Percentiles rank a stretch among this genome's conserved stretches.
phyloP scores from a whole-genome alignment of 2,329 filamentous ascomycete genomes.

The Cercospora sesami region DNA sequence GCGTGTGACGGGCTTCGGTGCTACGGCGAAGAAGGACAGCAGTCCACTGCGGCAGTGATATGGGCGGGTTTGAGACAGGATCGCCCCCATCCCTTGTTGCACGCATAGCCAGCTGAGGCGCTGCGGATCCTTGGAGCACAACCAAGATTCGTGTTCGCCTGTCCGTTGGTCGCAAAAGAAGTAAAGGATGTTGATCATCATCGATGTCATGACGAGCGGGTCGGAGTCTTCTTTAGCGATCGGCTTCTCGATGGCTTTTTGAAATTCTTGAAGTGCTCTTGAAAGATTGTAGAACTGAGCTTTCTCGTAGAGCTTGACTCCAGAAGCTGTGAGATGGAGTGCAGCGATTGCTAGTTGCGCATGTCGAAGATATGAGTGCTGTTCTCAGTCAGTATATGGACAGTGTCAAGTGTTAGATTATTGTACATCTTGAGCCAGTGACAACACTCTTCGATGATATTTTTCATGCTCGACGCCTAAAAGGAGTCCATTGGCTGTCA shows the following conservation, averaged over 20 bases:
- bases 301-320: conserved; percentile 3
- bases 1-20: background rate
- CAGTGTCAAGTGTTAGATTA: background rate
- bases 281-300: conserved; percentile 17
- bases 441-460: conserved; percentile 16
- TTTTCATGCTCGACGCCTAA: conserved; percentile 15
- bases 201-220: conserved; percentile 17
- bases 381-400: background rate
- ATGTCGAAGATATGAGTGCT: conserved; percentile 20
- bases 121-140: conserved; percentile 11
- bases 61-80: conserved; percentile 15
- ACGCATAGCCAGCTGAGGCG: conserved; percentile 19
- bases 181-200: conserved; percentile 18
- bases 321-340: conserved; percentile 12
- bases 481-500: conserved; percentile 15
- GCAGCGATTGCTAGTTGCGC: conserved; percentile 17
- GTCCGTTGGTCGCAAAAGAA: conserved; percentile 1
- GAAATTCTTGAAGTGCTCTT: conserved; percentile 16
- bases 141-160: conserved; percentile 11
- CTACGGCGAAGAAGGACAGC: conserved; percentile 16
- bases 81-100: conserved; percentile 19
- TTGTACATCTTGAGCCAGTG: conserved; percentile 16
- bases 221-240: conserved; percentile 19
- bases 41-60: conserved; percentile 17
- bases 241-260: conserved; percentile 15